Evolutionary conservation across 2,329 filamentous ascomycete species (phyloP).

Genomic region (Aspergillus sp.): DNA sequence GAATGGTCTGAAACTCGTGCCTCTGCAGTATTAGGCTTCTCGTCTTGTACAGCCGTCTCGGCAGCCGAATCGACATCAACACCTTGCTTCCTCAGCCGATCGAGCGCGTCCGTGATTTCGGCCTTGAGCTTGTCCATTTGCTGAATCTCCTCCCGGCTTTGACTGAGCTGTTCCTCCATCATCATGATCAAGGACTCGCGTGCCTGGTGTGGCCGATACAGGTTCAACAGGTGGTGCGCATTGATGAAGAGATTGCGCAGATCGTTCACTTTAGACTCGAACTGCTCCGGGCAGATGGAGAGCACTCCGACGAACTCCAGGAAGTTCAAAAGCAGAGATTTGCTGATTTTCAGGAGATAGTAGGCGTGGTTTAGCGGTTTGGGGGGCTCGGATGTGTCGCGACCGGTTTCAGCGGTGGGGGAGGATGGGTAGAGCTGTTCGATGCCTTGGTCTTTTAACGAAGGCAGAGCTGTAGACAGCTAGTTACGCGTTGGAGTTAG

Average conservation of each 20-base stretch:
- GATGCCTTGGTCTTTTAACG: slow-evolving; percentile 68
- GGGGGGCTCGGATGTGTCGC: slow-evolving; percentile 24
- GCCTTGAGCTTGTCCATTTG: slow-evolving; percentile 72
- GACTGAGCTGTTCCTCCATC: slow-evolving; percentile 81
- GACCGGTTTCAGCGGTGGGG: slow-evolving; percentile 54
- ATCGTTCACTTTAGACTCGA: slow-evolving; percentile 70
- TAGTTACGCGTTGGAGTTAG: slow-evolving; percentile 15
- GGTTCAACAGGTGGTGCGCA: slow-evolving; percentile 88
- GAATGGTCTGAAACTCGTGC: slow-evolving; percentile 27
- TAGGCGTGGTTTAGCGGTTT: slow-evolving; percentile 51
- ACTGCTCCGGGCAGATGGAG: slow-evolving; percentile 63
- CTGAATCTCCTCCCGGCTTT: slow-evolving; percentile 70
- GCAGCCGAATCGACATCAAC: slow-evolving; percentile 14
- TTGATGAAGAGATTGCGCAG: slow-evolving; percentile 82
- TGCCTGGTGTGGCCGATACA: slow-evolving; percentile 91
- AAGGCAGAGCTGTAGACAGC: slow-evolving; percentile 60
- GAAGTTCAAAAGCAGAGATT: slow-evolving; percentile 84
- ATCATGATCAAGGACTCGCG: slow-evolving; percentile 80
- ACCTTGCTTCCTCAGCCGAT: slow-evolving; percentile 33
- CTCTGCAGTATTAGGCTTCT: slow-evolving; percentile 9
- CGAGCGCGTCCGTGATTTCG: slow-evolving; percentile 53
- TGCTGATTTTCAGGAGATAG: slow-evolving; percentile 73
- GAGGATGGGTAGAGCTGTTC: slow-evolving; percentile 63
- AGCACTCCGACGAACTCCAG: slow-evolving; percentile 76
- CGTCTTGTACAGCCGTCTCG: slow-evolving; percentile 3